phyloP scores from a whole-genome alignment of 2,329 filamentous ascomycete genomes.

The Macroventuria anomochaeta region DNA sequence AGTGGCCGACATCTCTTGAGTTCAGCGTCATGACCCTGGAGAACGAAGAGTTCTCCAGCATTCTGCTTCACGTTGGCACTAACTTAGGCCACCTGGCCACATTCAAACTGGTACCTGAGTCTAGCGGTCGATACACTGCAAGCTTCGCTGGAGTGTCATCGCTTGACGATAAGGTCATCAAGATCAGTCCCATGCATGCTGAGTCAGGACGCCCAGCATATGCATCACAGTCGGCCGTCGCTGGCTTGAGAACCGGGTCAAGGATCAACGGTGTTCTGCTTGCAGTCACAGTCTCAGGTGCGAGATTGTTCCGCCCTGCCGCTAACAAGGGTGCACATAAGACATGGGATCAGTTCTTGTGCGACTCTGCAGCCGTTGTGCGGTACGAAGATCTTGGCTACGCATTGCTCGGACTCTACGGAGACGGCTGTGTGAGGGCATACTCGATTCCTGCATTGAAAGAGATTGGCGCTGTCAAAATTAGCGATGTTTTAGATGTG shows the following conservation, averaged over 20 bases:
- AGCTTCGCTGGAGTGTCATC: conserved; percentile 71
- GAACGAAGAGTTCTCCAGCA: conserved; percentile 93
- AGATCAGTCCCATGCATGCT: conserved; percentile 78
- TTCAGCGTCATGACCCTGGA: conserved; percentile 92
- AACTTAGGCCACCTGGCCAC: conserved; percentile 83
- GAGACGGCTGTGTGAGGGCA: conserved; percentile 78
- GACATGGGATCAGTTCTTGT: conserved; percentile 82
- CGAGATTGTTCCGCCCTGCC: conserved; percentile 87
- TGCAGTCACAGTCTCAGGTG: conserved; percentile 74
- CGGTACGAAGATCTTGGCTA: conserved; percentile 76
- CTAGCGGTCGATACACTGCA: conserved; percentile 72
- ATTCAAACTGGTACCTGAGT: conserved; percentile 83
- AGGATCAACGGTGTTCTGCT: conserved; percentile 83
- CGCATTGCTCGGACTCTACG: conserved; percentile 83
- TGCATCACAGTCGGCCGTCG: conserved; percentile 77
- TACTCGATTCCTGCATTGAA: conserved; percentile 88
- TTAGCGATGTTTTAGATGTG: conserved; percentile 73
- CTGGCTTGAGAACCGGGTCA: conserved; percentile 73
- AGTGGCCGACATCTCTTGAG: conserved; percentile 83
- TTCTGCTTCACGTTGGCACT: conserved; percentile 90
- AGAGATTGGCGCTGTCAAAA: conserved; percentile 73
- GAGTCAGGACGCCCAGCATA: conserved; percentile 77
- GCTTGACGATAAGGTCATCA: conserved; percentile 73
- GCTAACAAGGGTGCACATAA: conserved; percentile 90
- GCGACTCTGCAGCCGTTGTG: conserved; percentile 79